Base-by-base conservation (phyloP, 1,139 yeast genomes). In the Suhomyces maxii region DNA sequence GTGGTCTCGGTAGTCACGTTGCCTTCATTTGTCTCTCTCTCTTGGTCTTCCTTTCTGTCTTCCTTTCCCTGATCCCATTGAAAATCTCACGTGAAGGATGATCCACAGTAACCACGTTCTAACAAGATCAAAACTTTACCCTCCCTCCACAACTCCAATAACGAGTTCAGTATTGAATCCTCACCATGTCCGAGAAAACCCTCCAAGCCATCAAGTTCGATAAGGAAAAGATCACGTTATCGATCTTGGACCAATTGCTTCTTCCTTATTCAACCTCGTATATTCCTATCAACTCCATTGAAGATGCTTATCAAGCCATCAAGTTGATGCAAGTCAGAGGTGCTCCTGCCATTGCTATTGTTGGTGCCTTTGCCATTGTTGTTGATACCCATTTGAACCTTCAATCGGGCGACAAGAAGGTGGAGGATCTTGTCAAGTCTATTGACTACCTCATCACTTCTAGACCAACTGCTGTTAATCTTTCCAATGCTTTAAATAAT, bases 301-400 rank as follows among this genome's bases (percentile, higher is more conserved):
- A 80, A 42, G 95, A 86, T 68, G 98, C 96, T 3, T 89, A 70
- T 64, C 74, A 76, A 26, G 96, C 90, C 14, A 93, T 93, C 63
- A 85, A 84, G 62, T 76, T 76, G 50, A 93, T 93, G 99, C 90
- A 88, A 60, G 98, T 95, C 6, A 79, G 99, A 63, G 99, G 99
- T 23, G 99, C 99, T 0, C 99, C 99, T 0, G 98, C 98, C 2
- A 93, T 93, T 60, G 98, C 98, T 48, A 88, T 93, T 47, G 97
- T 93, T 3, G 98, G 97, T 9, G 84, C 91, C 1, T 77, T 90
- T 50, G 80, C 97, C 1, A 78, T 91, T n/a, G 84, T 89, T 1
- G 83, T 87, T 12, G 97, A 91, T 53, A 67, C 83, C 8, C 52
- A 66, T 35, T 59, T 61, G 34, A 46, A 55, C 35, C 47, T 68